phyloP scores from a whole-genome alignment of 2,329 filamentous ascomycete genomes.

The Xylariaceae sp. region DNA sequence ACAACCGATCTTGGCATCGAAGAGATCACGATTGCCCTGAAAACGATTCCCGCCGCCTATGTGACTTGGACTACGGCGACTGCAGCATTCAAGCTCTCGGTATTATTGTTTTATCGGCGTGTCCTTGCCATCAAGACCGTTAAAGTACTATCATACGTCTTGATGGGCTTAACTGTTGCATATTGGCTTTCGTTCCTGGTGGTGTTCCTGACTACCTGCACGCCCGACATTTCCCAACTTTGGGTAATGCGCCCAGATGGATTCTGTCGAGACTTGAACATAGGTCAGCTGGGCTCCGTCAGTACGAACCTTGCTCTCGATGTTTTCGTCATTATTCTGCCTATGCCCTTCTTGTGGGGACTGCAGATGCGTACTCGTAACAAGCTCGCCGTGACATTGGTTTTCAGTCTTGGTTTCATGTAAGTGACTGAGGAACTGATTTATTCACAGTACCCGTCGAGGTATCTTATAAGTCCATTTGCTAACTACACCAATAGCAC shows the following conservation, averaged over 20 bases:
- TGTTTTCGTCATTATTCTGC: neutral
- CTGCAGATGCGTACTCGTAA: neutral
- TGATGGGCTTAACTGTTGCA: too few relatives aligned
- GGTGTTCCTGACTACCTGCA: neutral
- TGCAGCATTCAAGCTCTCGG: neutral
- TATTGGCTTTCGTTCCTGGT: neutral
- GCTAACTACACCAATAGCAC: too few relatives aligned
- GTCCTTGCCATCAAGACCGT: too few relatives aligned
- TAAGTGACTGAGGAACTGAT: too few relatives aligned
- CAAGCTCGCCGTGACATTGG: neutral
- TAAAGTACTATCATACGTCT: too few relatives aligned
- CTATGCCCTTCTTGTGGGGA: slow-evolving; percentile 2
- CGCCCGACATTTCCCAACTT: too few relatives aligned
- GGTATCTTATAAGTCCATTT: too few relatives aligned
- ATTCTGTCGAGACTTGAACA: too few relatives aligned
- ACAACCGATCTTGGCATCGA: neutral
- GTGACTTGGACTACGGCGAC: neutral
- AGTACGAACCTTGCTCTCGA: slow-evolving; percentile 1
- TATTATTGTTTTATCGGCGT: neutral
- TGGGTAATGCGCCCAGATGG: too few relatives aligned
- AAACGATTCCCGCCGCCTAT: neutral
- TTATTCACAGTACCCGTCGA: too few relatives aligned
- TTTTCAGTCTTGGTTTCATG: neutral
- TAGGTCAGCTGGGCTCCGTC: too few relatives aligned
- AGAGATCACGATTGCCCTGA: neutral